A percentile compares a stretch with the other conserved stretches of the same genome.
Evolutionary conservation across 306 rosid genomes (phyloP).

Genomic region (Cicer bijugum): DNA sequence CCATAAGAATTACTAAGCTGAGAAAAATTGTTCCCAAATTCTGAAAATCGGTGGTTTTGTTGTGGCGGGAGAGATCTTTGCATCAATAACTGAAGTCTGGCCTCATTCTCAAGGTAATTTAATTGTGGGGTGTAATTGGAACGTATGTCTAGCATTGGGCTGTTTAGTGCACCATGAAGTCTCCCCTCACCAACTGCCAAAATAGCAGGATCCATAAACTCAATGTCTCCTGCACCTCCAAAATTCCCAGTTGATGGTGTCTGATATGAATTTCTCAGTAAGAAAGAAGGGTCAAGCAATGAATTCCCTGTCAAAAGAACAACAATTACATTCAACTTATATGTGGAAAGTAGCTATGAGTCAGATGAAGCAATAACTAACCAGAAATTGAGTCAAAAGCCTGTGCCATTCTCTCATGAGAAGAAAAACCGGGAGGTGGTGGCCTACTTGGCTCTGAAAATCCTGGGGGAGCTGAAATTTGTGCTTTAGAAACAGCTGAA

Average conservation of each 20-base stretch:
- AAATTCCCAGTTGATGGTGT: constrained; percentile 58
- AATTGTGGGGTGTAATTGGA: constrained; percentile 64
- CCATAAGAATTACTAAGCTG: constrained; percentile 77
- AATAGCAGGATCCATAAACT: constrained; percentile 92
- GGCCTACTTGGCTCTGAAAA: constrained; percentile 78
- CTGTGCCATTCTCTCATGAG: constrained; percentile 74
- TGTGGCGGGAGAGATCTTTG: constrained; percentile 77
- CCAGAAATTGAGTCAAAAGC: constrained; percentile 71
- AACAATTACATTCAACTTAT: constrained; percentile 2
- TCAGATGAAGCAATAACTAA: constrained; percentile 44
- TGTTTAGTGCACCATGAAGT: constrained; percentile 66
- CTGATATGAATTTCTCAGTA: constrained; percentile 70
- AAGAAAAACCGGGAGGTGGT: constrained; percentile 88
- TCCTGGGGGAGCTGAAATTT: constrained; percentile 86
- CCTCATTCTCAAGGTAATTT: constrained; percentile 72
- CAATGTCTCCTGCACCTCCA: constrained; percentile 66
- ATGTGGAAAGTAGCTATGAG: constrained; percentile 1
- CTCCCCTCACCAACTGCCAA: constrained; percentile 91
- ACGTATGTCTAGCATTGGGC: constrained; percentile 63
- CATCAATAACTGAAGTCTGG: constrained; percentile 80
- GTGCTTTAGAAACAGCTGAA: constrained; percentile 75
- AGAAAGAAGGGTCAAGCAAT: constrained; percentile 56
- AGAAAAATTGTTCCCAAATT: constrained; percentile 63
- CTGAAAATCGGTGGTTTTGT: constrained; percentile 69
- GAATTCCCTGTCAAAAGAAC: constrained; percentile 61